Evolutionary conservation across 169 alveolate species (phyloP).

Genomic region (Plasmodium vivax): DNA sequence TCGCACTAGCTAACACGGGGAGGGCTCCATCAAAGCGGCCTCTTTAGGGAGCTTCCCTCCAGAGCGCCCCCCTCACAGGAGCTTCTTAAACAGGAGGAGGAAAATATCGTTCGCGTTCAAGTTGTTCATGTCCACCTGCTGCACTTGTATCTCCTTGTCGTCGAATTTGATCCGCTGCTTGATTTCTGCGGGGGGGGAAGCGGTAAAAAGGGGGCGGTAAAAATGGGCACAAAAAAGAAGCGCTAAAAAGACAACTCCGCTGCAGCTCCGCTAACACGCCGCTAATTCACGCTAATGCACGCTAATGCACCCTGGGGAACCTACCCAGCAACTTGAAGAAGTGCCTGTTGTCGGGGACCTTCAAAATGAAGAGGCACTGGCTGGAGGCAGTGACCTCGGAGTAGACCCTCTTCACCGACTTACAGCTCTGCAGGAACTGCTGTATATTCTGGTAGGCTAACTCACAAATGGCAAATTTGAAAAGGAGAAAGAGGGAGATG

Average conservation of each 20-base stretch:
- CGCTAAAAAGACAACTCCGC: too few species aligned
- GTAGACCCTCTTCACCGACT: background rate
- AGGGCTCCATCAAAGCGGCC: too few species aligned
- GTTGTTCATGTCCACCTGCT: conserved; percentile 42
- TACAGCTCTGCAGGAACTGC: conserved; percentile 15
- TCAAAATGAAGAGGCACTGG: conserved; percentile 24
- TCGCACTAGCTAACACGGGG: background rate
- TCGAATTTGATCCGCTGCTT: conserved; percentile 10
- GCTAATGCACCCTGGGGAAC: too few species aligned
- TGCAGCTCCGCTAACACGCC: too few species aligned
- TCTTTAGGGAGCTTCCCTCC: background rate
- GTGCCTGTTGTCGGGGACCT: conserved; percentile 12
- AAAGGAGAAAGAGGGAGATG: conserved; percentile 42
- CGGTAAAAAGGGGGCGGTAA: background rate
- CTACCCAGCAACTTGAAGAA: conserved; percentile 60
- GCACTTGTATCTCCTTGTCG: conserved; percentile 44
- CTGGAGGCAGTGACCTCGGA: conserved; percentile 11
- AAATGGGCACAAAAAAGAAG: background rate
- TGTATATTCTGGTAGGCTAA: conserved; percentile 6
- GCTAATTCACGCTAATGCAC: too few species aligned
- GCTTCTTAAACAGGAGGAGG: conserved; percentile 43
- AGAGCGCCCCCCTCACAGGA: background rate
- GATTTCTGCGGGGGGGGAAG: conserved; percentile 23
- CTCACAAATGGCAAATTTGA: conserved; percentile 27
- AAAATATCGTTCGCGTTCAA: conserved; percentile 68